Evolutionary conservation across 495 filamentous ascomycete genomes (phyloP), one percentile per base, ranked within the genome.

Genomic region (Evernia prunastri): DNA sequence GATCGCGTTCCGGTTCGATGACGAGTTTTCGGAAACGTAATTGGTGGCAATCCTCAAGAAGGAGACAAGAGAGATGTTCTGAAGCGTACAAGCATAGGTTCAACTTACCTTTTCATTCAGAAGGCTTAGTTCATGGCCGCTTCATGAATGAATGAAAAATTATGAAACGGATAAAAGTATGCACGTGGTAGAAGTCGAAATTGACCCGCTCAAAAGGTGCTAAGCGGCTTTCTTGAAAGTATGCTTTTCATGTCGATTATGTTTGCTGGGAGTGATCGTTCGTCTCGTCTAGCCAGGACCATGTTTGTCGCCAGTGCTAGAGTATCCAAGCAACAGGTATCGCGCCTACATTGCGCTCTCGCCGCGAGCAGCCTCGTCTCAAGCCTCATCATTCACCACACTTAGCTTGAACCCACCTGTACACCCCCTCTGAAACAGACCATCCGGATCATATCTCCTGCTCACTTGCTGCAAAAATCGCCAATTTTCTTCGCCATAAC

Each of bases 351-450:
- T 49, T 49, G 45, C 45, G n/a, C 10, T 9, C 25, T 9, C 47
- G 59, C 42, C n/a, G n/a, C 27, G 17, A 61, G 42, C 42, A 56
- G 23, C 29, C 59, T 29, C 40, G 40, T 40, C 25, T 62, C 49
- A 62, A 35, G 25, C 63, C 18, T 59, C 36, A 25, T 54, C 27
- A 31, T 65, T 36, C 6, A 8, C 57, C 53, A 68, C 47, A 39
- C 64, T 59, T 49, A 78, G 70, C 59, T 74, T 76, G 29, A 71
- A 73, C 23, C 74, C 73, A 8, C 75, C 76, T 25, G 67, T 62
- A 47, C 72, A 71, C 23, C 72, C 69, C 40, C 57, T 58, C 59
- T 72, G 69, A 60, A 77, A 78, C 54, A 76, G 63, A 12, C 70
- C 67, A 11, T 61, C 53, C 17, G 73, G 73, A 63, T 76, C 76